These are phyloP conservation scores for Cytospora mali DNA, from an alignment of 2,329 filamentous ascomycete species.

Conservation along the genomic window DNA sequence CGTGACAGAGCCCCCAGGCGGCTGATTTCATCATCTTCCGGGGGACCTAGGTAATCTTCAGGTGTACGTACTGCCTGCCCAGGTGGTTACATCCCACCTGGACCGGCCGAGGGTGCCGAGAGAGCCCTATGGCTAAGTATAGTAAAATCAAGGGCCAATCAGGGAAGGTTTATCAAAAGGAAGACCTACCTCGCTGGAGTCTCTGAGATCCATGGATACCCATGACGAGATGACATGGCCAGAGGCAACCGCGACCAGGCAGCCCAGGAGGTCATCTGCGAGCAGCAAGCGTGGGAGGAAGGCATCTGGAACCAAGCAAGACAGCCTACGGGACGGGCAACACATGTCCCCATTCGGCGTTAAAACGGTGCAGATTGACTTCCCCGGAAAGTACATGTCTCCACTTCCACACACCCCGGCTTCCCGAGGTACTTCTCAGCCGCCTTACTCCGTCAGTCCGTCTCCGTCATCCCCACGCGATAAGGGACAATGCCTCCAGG, in stretches of 20 bases:
- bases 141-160: neutral
- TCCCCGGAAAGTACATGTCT: neutral
- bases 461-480: conserved; percentile 20
- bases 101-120: neutral
- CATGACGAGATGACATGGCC: conserved; percentile 8
- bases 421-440: conserved; percentile 14
- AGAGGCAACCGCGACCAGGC: conserved; percentile 3
- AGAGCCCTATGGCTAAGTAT: neutral
- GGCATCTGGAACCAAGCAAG: neutral
- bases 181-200: neutral
- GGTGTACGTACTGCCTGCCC: neutral
- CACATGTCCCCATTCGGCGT: conserved; percentile 6
- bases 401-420: conserved; percentile 5
- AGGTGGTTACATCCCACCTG: neutral
- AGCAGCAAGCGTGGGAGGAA: conserved; percentile 11
- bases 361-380: conserved; percentile 6
- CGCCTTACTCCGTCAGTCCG: neutral
- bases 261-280: neutral
- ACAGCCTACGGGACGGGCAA: neutral
- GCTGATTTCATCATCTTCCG: conserved; percentile 3
- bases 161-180: neutral
- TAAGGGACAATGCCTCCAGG: conserved; percentile 9
- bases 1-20: conserved; percentile 10
- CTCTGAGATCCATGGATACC: neutral
- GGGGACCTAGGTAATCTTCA: neutral